These are phyloP conservation scores for Suhomyces taliae DNA, from an alignment of 1,139 yeast genomes.

Conservation along the genomic window DNA sequence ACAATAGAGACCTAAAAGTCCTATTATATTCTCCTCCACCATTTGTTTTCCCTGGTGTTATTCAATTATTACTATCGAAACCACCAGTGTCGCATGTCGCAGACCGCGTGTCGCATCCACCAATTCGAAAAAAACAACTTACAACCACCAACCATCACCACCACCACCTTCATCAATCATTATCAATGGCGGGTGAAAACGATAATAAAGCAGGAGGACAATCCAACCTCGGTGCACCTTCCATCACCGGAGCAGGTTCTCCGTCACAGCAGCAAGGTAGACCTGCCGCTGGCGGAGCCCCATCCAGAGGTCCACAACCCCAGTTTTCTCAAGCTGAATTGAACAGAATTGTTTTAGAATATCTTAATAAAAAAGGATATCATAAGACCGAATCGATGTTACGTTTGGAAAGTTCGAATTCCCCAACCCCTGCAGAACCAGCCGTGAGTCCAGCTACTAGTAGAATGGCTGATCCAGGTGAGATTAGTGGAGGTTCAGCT, in stretches of 20 bases:
- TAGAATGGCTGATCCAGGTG: slow-evolving; percentile 40
- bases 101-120: slow-evolving; percentile 6
- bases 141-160: slow-evolving; percentile 1
- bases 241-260: slow-evolving; percentile 7
- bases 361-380: slow-evolving; percentile 89
- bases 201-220: slow-evolving; percentile 2
- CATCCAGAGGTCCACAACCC: slow-evolving; percentile 28
- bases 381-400: slow-evolving; percentile 92
- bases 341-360: slow-evolving; percentile 87
- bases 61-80: background rate
- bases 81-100: background rate
- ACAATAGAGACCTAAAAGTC: no score
- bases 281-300: slow-evolving; percentile 7
- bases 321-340: slow-evolving; percentile 71
- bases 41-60: no score
- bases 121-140: background rate
- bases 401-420: slow-evolving; percentile 80
- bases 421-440: slow-evolving; percentile 58
- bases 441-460: slow-evolving; percentile 46
- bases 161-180: slow-evolving; percentile 2
- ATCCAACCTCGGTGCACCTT: slow-evolving; percentile 1
- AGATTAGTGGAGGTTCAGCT: slow-evolving; percentile 25
- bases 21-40: no score
- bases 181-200: slow-evolving; percentile 1
- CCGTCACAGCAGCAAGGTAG: slow-evolving; percentile 8